Evolutionary conservation across 108 stramenopile genomes (phyloP), one percentile per base, ranked within the genome.

Genomic region (Aureococcus anophagefferens): DNA sequence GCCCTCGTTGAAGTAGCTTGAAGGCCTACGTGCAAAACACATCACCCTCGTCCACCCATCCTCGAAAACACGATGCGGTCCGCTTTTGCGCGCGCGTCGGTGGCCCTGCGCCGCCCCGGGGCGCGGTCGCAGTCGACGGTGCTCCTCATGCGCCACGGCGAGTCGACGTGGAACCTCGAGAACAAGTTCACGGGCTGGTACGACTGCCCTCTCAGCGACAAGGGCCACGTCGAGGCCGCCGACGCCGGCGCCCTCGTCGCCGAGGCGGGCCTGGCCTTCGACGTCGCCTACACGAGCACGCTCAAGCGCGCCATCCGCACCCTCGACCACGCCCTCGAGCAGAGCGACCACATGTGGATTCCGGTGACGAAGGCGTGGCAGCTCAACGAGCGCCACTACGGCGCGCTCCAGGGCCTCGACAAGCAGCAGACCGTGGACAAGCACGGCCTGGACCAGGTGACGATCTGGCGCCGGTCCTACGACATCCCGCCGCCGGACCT

Each of bases 121-220:
- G 40, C 51, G 51, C 51, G 51, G 51, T 11, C 17, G 25, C 1
- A 59, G 21, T 25, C 14, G 21, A 59, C 51, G 51, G 51, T 59
- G 7, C 21, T 59, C 21, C 17, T 59, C 21, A 59, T 59, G 51
- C 51, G 51, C 21, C 83, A 84, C 73, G 78, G 97, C 73, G 97
- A 97, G 75, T 94, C 91, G 13, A 93, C 89, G 4, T 97, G 94
- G 96, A 97, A 97, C 80, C 84, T 90, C 70, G 93, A 94, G 78
- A 95, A 95, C 83, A 88, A 89, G 76, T 98, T 98, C 82, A 98
- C 96, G 11, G 94, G 96, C 44, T 98, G 96, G 96, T 88, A 89
- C 34, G 96, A 98, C 74, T 90, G 91, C 30, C 94, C 94, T 3
- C 84, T 98, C 29, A 86, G 84, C 29, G 83, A 83, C 34, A 95